Base-by-base conservation (phyloP, 441 rosid species). In the Flueggea neowawraea region DNA sequence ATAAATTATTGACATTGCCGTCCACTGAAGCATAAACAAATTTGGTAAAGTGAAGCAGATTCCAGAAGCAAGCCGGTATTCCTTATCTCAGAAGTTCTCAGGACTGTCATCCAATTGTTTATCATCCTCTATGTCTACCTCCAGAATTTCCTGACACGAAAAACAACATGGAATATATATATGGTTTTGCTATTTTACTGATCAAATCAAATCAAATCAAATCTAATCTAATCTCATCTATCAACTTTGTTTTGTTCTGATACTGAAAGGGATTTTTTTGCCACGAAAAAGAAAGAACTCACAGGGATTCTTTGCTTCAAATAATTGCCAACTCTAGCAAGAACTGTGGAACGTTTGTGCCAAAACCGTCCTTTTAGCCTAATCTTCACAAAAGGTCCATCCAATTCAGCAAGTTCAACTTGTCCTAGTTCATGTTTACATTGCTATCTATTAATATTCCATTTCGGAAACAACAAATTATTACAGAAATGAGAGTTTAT, bases 251-350 rank as follows among this genome's bases (percentile, higher is more conserved):
- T 5, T 36, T 5, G 6, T 33, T 33, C 39, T 3, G 39, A 33
- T 33, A 33, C 6, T 33, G 39, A 33, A 6, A 33, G 41, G 41
- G 41, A 36, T 36, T 5, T 36, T 36, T 1, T 36, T 22, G 28
- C 28, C 28, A 2, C 28, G 28, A 2, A 22, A 22, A 6, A 17
- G n/a, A 55, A 66, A 28, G 31, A 59, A 67, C 87, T 73, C 66
- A 82, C 98, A 17, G 98, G 97, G 72, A 94, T 94, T 63, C 96
- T 85, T 76, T 87, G 95, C 84, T 83, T 90, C 80, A 94, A 68
- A 73, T 87, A 90, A 75, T 94, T 94, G 31, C 90, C 96, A 50
- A 94, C 54, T 62, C 98, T 83, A 54, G 98, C 93, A 12, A 94
- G 61, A 71, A 90, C 84, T 16, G 70, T 76, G 12, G 97, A 74